Evolutionary conservation across 257 asterid species (phyloP).

Genomic region (Verbena officinalis): DNA sequence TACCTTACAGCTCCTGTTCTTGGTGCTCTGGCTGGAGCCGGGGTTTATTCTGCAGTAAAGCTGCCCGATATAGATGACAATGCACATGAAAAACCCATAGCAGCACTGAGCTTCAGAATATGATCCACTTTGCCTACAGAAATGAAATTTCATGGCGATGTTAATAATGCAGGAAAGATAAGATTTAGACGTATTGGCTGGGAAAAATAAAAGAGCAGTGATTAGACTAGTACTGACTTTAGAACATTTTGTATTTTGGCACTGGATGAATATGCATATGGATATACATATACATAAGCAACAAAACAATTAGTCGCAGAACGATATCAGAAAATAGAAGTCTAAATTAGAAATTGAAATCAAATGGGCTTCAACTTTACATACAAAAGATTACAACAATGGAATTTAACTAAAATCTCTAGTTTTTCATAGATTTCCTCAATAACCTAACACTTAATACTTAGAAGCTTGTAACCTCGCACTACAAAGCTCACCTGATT

Average conservation of each 20-base stretch:
- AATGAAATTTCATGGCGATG: not conserved
- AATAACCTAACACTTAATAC: slow-evolving; percentile 8
- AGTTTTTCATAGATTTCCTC: not conserved
- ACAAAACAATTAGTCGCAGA: not conserved
- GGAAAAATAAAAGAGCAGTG: too few relatives aligned
- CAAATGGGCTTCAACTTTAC: not conserved
- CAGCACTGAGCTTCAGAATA: slow-evolving; percentile 51
- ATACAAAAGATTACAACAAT: not conserved
- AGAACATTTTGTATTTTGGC: too few relatives aligned
- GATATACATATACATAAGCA: not conserved
- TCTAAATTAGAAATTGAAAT: not conserved
- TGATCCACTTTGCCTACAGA: slow-evolving; percentile 25
- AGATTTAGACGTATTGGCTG: too few relatives aligned
- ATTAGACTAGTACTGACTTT: too few relatives aligned
- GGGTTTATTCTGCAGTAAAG: slow-evolving; percentile 55
- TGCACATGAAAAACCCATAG: slow-evolving; percentile 32
- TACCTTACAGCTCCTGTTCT: slow-evolving; percentile 59
- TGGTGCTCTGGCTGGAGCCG: slow-evolving; percentile 65
- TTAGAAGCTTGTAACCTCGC: not conserved
- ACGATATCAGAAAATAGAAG: not conserved
- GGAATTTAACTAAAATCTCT: not conserved
- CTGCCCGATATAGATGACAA: slow-evolving; percentile 45
- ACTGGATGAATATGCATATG: not conserved
- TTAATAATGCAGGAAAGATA: slow-evolving; percentile 6
- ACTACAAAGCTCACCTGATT: slow-evolving; percentile 23